Evolutionary conservation across 1,284 basidiomycete species (phyloP), one percentile per base, ranked within the genome.

Genomic region (Laetiporus sulphureus): DNA sequence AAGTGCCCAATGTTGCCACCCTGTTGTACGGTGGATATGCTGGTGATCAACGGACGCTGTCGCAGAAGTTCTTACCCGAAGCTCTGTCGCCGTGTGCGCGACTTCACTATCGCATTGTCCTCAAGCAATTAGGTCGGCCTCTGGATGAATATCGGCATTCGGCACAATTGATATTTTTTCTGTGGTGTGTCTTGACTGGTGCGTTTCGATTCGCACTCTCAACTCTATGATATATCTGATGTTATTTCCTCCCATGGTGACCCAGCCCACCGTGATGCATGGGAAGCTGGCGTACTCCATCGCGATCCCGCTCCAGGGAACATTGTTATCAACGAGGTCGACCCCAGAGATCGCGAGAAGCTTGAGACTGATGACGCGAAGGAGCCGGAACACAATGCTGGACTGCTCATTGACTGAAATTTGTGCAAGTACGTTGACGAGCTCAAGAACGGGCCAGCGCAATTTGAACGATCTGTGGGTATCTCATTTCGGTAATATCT

Each of bases 401-500:
- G 7, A 7, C 15, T 40, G 20, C 22, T 45, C 8, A 41, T 36
- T 36, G 43, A 45, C 38, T 45, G 43, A 39, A 39, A 45, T 32
- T 22, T 45, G 13, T 35, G 32, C 32, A 41, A 45, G 33, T 36
- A 32, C 19, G 19, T 15, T 13, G 32, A 34, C 3, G 23, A 45
- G 18, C 27, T 45, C 8, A 23, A 40, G 20, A 24, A 27, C 10
- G 25, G 23, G 5, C 22, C 36, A 25, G 32, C 16, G 18, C 38
- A 40, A 19, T 20, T 5, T 5, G 21, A 6, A 5, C 38, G 29
- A 15, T 40, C 38, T 10, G 38, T 40, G 20, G 32, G 38, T 32
- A n/a, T 12, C 7, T 32, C n/a, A n/a, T n/a, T n/a, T n/a, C n/a
- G n/a, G n/a, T n/a, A n/a, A n/a, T n/a, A n/a, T n/a, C n/a, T n/a